phyloP scores from a whole-genome alignment of 2,329 filamentous ascomycete genomes.

The Dactylellina leptospora region DNA sequence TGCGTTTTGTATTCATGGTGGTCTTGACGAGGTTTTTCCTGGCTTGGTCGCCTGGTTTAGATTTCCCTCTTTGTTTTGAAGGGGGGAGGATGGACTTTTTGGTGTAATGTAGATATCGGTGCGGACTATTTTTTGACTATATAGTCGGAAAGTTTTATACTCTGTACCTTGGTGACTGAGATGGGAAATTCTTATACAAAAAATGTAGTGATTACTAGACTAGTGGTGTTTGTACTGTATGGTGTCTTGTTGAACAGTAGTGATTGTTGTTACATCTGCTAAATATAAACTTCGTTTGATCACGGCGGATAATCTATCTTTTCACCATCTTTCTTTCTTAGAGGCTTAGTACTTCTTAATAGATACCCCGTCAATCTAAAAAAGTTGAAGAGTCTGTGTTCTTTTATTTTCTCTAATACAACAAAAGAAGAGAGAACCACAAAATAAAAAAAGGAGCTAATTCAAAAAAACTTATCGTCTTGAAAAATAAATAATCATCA shows the following conservation, averaged over 20 bases:
- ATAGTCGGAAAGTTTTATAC: background rate
- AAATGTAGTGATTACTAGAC: background rate
- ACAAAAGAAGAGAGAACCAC: slow-evolving; percentile 1
- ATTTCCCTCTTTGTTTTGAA: slow-evolving; percentile 2
- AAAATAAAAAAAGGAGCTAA: slow-evolving; percentile 4
- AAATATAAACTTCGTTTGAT: too few relatives aligned
- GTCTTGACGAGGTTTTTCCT: background rate
- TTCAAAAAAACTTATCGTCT: slow-evolving; percentile 2
- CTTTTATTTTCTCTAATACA: slow-evolving; percentile 38
- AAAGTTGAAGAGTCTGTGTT: background rate
- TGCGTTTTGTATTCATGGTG: background rate
- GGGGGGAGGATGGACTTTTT: too few relatives aligned
- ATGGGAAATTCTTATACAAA: slow-evolving; percentile 36
- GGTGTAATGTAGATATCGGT: slow-evolving; percentile 50
- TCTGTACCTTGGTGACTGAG: slow-evolving; percentile 41
- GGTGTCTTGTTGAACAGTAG: too few relatives aligned
- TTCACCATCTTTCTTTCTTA: too few relatives aligned
- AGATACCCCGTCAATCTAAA: too few relatives aligned
- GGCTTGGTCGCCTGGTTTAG: slow-evolving; percentile 3
- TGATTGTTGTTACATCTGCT: too few relatives aligned
- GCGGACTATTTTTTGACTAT: slow-evolving; percentile 9
- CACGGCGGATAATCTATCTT: too few relatives aligned
- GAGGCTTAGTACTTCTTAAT: too few relatives aligned
- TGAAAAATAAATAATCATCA: background rate
- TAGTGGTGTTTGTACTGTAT: too few relatives aligned